Conservation (phyloP, 257 asterid genomes). For the Nemophila menziesii region DNA sequence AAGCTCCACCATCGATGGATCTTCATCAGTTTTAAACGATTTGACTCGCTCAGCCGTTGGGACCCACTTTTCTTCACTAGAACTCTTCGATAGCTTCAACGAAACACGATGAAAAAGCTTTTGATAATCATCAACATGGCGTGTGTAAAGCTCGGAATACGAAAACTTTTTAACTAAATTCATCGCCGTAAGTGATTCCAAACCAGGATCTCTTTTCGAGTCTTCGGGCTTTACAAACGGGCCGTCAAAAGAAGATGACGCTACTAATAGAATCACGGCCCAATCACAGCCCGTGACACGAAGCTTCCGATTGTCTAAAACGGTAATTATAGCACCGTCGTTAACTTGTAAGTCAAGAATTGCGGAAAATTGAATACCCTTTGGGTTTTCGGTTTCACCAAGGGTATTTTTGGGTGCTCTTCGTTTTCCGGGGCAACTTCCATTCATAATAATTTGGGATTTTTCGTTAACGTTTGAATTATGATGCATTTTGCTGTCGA, state of each 20-base stretch:
- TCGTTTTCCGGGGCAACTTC: conserved; percentile 48
- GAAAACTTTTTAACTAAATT: conserved; percentile 35
- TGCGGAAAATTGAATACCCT: conserved; percentile 50
- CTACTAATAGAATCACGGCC: conserved; percentile 50
- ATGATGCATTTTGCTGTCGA: conserved; percentile 56
- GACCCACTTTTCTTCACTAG: conserved; percentile 10
- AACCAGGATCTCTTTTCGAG: conserved; percentile 41
- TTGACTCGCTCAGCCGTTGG: conserved; percentile 49
- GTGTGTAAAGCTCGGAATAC: conserved; percentile 44
- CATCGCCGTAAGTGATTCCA: conserved; percentile 30
- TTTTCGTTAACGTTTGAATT: conserved; percentile 31
- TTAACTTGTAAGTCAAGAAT: conserved; percentile 59
- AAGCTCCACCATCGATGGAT: conserved; percentile 67
- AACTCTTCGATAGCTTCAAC: conserved; percentile 37
- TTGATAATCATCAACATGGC: conserved; percentile 63
- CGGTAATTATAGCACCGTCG: conserved; percentile 18
- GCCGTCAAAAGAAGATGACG: conserved; percentile 62
- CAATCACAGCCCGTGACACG: conserved; percentile 45
- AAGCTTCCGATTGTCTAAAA: conserved; percentile 39
- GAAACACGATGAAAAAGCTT: conserved; percentile 63
- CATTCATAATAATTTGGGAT: conserved; percentile 47
- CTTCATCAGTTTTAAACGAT: conserved; percentile 50
- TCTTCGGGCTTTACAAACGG: conserved; percentile 49
- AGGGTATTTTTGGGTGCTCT: conserved; percentile 12
- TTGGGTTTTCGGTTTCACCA: conserved; percentile 24